Base-by-base conservation (phyloP, 2,329 filamentous ascomycete species). In the Ilyonectria sp. region DNA sequence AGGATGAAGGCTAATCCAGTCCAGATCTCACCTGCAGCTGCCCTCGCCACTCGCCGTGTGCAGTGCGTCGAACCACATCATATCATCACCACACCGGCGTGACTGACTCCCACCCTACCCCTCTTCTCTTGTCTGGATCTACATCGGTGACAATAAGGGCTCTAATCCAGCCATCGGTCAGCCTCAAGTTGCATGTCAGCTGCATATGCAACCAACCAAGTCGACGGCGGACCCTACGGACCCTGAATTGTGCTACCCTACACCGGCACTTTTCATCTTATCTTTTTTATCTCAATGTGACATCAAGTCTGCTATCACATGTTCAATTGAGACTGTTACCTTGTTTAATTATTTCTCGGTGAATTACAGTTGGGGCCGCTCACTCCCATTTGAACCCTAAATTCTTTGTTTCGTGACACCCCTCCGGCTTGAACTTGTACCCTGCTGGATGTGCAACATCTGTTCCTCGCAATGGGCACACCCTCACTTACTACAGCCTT, bases 281-380 rank as follows among this genome's bases (percentile, higher is more conserved):
- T 61, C 57, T 57, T 61, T 65, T 57, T 21, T 46, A 61, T 61
- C 61, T 53, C 35, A 31, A 57, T 47, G 46, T 31, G 44, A 61
- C 52, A 43, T 53, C 19, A 21, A 7, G 44, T 10, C 15, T n/a
- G 23, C 9, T 43, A 54, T 59, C 61, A 59, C 47, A 64, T 64
- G 55, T 21, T 29, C 19, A 17, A 15, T n/a, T 17, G 7, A 21
- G 5, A 31, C 7, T n/a, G 33, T 15, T 7, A 2, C 43, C 44
- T 23, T n/a, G 37, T n/a, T 23, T 17, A 10, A 19, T 50, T 49
- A 2, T 11, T 21, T 13, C 19, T 47, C 53, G 37, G 23, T 63
- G 33, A 63, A 37, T 6, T 10, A 7, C n/a, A 46, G 54, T 26
- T 56, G 31, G 13, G 13, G 11, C 21, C 13, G n/a, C 21, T 40